These are phyloP conservation scores for Aspergillus ochraceus DNA, from an alignment of 2,329 filamentous ascomycete genomes.

Conservation along the genomic window DNA sequence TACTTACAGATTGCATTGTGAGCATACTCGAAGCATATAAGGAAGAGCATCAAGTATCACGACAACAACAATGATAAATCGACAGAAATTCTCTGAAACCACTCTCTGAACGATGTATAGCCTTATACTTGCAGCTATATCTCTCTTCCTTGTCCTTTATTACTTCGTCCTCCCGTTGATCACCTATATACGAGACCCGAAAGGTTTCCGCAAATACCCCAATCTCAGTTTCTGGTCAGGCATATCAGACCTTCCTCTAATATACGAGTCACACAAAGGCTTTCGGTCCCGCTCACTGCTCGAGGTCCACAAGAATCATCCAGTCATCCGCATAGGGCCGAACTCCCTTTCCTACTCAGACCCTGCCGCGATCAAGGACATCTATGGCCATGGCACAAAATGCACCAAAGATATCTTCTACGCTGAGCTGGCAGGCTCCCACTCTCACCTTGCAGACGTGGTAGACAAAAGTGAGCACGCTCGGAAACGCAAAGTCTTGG, in stretches of 20 bases:
- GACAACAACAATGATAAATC: too few relatives aligned
- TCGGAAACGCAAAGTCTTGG: constrained; percentile 40
- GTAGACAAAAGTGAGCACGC: constrained; percentile 40
- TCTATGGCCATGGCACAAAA: constrained; percentile 39
- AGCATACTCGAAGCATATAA: neutral
- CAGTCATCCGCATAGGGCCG: constrained; percentile 20
- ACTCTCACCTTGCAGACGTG: constrained; percentile 40
- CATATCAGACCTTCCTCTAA: constrained; percentile 15
- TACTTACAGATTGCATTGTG: neutral
- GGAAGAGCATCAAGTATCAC: too few relatives aligned
- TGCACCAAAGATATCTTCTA: constrained; percentile 39
- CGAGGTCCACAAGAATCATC: constrained; percentile 23
- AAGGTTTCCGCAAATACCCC: constrained; percentile 20
- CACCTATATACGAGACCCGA: constrained; percentile 20
- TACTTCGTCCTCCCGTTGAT: constrained; percentile 13
- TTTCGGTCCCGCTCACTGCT: constrained; percentile 19
- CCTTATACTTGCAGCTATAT: neutral
- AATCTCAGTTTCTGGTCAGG: constrained; percentile 14
- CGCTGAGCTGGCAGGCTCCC: constrained; percentile 27
- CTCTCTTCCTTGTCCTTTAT: neutral
- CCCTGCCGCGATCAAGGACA: constrained; percentile 29
- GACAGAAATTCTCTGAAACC: too few relatives aligned
- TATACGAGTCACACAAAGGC: constrained; percentile 23
- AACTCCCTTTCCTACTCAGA: constrained; percentile 16
- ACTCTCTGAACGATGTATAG: neutral